phyloP scores from a whole-genome alignment of 2,329 filamentous ascomycete genomes.

The Botrytis sinoallii region DNA sequence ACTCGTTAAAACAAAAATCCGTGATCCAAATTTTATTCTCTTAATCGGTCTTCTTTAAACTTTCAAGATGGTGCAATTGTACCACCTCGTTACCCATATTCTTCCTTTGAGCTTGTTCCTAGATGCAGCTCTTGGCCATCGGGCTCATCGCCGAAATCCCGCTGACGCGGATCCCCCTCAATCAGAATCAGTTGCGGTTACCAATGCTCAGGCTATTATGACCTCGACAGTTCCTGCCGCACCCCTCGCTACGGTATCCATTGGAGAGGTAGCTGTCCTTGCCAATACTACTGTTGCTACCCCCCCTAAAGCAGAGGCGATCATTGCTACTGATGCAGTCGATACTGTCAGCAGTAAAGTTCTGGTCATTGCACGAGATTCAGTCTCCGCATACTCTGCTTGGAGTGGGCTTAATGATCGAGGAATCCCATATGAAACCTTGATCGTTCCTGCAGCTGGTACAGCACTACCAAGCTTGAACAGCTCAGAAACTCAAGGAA shows the following conservation, averaged over 20 bases:
- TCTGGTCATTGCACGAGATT: constrained; percentile 53
- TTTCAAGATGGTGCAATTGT: constrained; percentile 10
- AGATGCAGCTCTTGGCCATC: constrained; percentile 17
- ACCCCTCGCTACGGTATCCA: constrained; percentile 9
- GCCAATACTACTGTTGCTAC: constrained; percentile 18
- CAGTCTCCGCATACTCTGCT: constrained; percentile 47
- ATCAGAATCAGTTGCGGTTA: constrained; percentile 17
- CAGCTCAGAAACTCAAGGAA: constrained; percentile 45
- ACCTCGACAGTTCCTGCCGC: constrained; percentile 10
- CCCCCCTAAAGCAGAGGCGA: background rate
- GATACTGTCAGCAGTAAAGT: constrained; percentile 45
- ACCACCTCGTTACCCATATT: constrained; percentile 13
- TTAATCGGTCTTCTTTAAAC: background rate
- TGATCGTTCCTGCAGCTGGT: constrained; percentile 52
- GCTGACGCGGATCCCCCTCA: background rate
- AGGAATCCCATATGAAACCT: constrained; percentile 55
- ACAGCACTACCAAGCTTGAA: constrained; percentile 51
- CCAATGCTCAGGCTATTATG: constrained; percentile 12
- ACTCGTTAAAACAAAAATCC: background rate
- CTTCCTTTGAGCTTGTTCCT: constrained; percentile 14
- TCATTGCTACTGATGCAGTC: background rate
- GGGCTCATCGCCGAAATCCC: constrained; percentile 9
- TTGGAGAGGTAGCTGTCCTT: constrained; percentile 3
- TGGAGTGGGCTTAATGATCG: constrained; percentile 56
- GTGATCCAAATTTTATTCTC: background rate